Evolutionary conservation across 768 basidiomycete species (phyloP).

Genomic region (Agaricus blazei): DNA sequence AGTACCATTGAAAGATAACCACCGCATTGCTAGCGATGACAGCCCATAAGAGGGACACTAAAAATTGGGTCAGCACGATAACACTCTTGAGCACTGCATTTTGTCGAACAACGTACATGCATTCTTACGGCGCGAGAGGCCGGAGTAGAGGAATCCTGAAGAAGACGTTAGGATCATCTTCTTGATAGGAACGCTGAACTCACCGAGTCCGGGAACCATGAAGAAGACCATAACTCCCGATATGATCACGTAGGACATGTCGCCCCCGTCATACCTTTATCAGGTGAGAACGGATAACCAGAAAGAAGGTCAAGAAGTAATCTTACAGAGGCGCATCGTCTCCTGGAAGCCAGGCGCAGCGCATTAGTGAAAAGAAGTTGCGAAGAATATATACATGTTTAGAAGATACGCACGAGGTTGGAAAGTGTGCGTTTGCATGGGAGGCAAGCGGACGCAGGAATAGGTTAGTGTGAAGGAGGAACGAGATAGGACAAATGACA

Average conservation of each 20-base stretch:
- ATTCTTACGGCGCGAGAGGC: conserved; percentile 66
- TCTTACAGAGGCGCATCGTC: conserved; percentile 7
- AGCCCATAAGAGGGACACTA: conserved; percentile 71
- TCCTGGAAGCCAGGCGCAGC: not conserved
- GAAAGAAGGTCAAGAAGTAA: not conserved
- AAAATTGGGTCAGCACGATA: not conserved
- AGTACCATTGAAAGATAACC: conserved; percentile 77
- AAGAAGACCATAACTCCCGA: conserved; percentile 68
- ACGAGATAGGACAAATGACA: not conserved
- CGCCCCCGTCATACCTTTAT: conserved; percentile 62
- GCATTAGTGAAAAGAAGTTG: not conserved
- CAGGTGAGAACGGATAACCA: not conserved
- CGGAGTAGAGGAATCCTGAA: conserved; percentile 69
- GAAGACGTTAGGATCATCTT: conserved; percentile 3
- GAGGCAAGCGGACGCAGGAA: not conserved
- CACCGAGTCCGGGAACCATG: conserved; percentile 76
- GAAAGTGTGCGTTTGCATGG: not conserved
- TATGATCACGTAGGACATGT: conserved; percentile 65
- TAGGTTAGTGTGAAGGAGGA: not conserved
- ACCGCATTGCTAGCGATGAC: conserved; percentile 70
- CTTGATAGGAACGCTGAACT: conserved; percentile 4
- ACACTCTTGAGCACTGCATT: not conserved
- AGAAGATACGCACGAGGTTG: conserved; percentile 3
- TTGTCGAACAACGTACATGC: conserved; percentile 28
- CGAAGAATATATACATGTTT: not conserved